Percentiles rank a stretch among this genome's conserved stretches.
phyloP scores from a whole-genome alignment of 257 asterid genomes.

The Gentiana straminea region DNA sequence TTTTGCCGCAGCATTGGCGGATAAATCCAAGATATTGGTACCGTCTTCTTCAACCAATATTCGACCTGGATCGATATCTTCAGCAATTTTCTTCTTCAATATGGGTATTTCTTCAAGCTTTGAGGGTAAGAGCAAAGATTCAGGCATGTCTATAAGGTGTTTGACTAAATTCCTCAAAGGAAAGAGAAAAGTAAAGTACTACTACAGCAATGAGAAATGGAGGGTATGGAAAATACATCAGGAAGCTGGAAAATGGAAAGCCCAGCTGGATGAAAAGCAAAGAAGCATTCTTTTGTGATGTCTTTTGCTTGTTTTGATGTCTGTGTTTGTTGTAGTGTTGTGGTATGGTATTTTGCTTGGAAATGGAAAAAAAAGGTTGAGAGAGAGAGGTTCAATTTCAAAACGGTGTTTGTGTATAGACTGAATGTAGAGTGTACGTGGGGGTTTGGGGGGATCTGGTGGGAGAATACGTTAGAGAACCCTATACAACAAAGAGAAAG shows the following conservation, averaged over 20 bases:
- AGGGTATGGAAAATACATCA: neutral
- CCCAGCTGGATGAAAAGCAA: slow-evolving; percentile 18
- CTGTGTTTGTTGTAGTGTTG: no score
- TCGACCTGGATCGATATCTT: slow-evolving; percentile 8
- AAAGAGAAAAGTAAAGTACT: neutral
- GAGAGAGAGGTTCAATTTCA: no score
- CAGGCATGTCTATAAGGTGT: slow-evolving; percentile 29
- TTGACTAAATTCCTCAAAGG: neutral
- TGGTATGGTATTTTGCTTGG: no score
- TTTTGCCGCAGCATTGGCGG: slow-evolving; percentile 43
- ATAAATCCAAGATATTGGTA: slow-evolving; percentile 24
- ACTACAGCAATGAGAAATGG: neutral
- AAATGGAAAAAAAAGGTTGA: no score
- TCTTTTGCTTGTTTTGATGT: no score
- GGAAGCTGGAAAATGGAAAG: slow-evolving; percentile 12
- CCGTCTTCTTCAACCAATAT: slow-evolving; percentile 14
- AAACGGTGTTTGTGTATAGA: no score
- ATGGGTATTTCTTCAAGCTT: slow-evolving; percentile 9
- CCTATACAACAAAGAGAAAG: no score
- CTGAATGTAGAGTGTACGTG: no score
- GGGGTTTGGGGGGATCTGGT: no score
- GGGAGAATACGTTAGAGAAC: no score
- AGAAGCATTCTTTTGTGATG: slow-evolving; percentile 7
- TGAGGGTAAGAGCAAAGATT: slow-evolving; percentile 18
- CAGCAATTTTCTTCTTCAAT: slow-evolving; percentile 15